These are phyloP conservation scores for Myrmaecium sp. DNA, from an alignment of 2,329 filamentous ascomycete genomes.

Conservation along the genomic window DNA sequence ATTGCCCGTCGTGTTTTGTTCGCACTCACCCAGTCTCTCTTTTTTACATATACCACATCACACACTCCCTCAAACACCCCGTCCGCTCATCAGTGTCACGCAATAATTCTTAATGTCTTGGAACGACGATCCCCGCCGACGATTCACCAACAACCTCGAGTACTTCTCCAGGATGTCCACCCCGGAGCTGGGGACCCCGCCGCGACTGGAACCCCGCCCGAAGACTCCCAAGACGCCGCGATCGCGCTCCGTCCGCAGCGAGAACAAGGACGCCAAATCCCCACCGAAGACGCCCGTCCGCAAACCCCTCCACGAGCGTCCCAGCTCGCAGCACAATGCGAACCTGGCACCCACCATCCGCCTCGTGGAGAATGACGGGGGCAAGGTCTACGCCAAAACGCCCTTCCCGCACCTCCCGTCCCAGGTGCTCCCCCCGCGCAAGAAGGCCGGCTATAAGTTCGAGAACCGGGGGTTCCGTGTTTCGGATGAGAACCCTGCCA, in stretches of 20 bases:
- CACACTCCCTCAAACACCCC: conserved; percentile 1
- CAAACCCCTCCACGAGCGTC: conserved; percentile 21
- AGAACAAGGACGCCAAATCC: conserved; percentile 12
- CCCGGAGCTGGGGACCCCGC: no score
- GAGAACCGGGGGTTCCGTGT: conserved; percentile 20
- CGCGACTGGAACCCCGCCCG: no score
- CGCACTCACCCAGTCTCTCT: conserved; percentile 9
- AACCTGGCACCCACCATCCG: conserved; percentile 21
- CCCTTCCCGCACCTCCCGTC: conserved; percentile 22
- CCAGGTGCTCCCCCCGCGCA: conserved; percentile 22
- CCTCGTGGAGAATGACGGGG: conserved; percentile 20
- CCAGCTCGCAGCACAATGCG: conserved; percentile 20
- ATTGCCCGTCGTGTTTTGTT: conserved; percentile 6
- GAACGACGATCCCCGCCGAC: conserved; percentile 2
- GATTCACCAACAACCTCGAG: conserved; percentile 1
- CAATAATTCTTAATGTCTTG: conserved; percentile 4
- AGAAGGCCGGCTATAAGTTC: conserved; percentile 19
- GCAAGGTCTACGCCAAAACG: conserved; percentile 21
- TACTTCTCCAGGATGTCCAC: no score
- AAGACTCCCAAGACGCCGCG: no score
- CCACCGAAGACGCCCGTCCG: conserved; percentile 16
- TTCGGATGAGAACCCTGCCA: conserved; percentile 20
- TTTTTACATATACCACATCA: conserved; percentile 6
- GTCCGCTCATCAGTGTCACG: neutral
- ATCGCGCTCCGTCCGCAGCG: no score